Conservation (phyloP, 257 asterid species). For the Jaltomata sinuosa region DNA sequence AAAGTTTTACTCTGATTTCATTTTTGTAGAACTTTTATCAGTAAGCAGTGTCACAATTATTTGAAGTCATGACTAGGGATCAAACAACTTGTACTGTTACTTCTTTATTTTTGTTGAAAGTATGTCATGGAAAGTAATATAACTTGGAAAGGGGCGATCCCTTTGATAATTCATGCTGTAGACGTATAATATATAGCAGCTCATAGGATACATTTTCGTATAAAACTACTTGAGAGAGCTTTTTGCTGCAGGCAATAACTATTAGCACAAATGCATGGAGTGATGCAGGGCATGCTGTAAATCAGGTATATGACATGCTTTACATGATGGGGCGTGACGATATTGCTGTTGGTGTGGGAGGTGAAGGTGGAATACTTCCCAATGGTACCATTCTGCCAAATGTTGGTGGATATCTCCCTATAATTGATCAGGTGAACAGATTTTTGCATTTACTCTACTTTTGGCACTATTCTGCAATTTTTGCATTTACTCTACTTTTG, state of each 20-base stretch:
- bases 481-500: no score
- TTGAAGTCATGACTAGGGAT: neutral
- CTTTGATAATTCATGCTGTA: neutral
- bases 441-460: neutral
- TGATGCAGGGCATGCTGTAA: conserved; percentile 71
- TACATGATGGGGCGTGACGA: conserved; percentile 94
- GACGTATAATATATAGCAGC: neutral
- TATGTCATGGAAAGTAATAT: neutral
- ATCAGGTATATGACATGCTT: conserved; percentile 74
- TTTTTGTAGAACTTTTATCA: neutral
- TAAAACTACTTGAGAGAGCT: neutral
- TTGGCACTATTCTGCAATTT: no score
- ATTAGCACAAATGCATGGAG: conserved; percentile 71
- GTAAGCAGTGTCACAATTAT: neutral
- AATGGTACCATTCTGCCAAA: conserved; percentile 59
- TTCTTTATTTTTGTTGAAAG: neutral
- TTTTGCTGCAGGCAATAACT: conserved; percentile 61
- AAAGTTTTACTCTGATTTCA: neutral
- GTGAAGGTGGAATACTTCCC: conserved; percentile 77
- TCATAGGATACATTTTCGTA: neutral
- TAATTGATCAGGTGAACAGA: conserved; percentile 62
- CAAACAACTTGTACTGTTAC: neutral
- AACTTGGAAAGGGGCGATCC: neutral
- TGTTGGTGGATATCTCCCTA: conserved; percentile 86
- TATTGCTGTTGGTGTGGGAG: conserved; percentile 78